Conservation (phyloP, 495 filamentous ascomycete genomes). For the Trichoderma erinaceum region DNA sequence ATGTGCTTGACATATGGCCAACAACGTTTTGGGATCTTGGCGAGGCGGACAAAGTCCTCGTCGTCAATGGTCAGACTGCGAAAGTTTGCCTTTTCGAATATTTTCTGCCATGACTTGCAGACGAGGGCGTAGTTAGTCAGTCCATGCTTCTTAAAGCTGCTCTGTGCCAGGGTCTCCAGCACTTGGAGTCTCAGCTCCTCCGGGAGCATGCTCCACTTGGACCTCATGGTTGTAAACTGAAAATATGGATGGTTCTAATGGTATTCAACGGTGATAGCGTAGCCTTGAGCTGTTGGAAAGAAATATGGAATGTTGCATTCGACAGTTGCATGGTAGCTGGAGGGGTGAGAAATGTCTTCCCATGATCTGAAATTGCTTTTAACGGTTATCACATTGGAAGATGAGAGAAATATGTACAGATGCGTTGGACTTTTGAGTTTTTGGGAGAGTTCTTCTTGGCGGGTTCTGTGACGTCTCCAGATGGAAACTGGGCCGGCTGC, state of each 20-base stretch:
- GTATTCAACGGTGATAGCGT: not conserved
- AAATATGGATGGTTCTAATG: not conserved
- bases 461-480: not conserved
- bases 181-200: conserved; percentile 1
- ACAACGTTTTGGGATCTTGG: not conserved
- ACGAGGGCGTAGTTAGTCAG: conserved; percentile 1
- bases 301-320: too few species aligned
- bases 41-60: not conserved
- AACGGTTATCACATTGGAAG: too few species aligned
- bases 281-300: not conserved
- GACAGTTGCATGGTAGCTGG: too few species aligned
- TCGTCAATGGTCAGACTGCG: not conserved
- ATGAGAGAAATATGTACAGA: too few species aligned
- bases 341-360: too few species aligned
- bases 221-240: not conserved
- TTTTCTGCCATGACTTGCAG: not conserved
- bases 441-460: too few species aligned
- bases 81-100: not conserved
- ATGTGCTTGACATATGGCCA: not conserved
- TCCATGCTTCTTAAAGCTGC: not conserved
- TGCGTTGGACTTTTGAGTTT: too few species aligned
- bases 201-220: not conserved
- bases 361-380: too few species aligned
- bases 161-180: not conserved
- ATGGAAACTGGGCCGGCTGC: not conserved